phyloP scores from a whole-genome alignment of 352 stramenopile genomes.

The Phytopythium montanum region DNA sequence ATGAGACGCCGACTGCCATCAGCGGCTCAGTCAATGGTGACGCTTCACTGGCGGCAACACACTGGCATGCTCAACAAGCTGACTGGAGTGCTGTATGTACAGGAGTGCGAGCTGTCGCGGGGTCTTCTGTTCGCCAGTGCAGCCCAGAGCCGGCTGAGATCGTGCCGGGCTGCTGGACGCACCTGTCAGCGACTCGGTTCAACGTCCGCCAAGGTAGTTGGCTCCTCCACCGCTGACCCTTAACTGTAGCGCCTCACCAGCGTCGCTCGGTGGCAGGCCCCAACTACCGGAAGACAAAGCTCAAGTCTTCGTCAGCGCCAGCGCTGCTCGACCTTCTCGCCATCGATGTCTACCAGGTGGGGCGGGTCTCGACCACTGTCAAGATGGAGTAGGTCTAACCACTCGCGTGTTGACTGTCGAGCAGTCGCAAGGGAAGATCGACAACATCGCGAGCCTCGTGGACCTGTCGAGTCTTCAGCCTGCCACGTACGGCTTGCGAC shows the following conservation, averaged over 20 bases:
- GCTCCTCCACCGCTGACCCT: background rate
- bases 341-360: constrained; percentile 71
- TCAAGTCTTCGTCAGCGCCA: constrained; percentile 53
- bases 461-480: constrained; percentile 45
- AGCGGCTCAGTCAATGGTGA: constrained; percentile 5
- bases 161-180: constrained; percentile 50
- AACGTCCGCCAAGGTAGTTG: constrained; percentile 67
- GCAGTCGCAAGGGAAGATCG: constrained; percentile 64
- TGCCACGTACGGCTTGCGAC: constrained; percentile 15
- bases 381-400: background rate
- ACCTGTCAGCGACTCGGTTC: constrained; percentile 64
- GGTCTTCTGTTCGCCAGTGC: constrained; percentile 54
- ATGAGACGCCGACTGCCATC: background rate
- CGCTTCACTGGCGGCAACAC: background rate
- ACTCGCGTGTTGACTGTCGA: background rate
- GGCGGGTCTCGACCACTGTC: background rate
- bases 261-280: constrained; percentile 25
- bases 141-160: constrained; percentile 25
- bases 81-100: background rate
- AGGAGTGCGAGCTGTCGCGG: constrained; percentile 41
- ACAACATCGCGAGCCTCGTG: constrained; percentile 71
- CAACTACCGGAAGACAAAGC: constrained; percentile 75
- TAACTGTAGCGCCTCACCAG: no score
- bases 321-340: constrained; percentile 59
- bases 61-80: background rate